phyloP scores from a whole-genome alignment of 2,329 filamentous ascomycete genomes.

The Fusarium annulatum region DNA sequence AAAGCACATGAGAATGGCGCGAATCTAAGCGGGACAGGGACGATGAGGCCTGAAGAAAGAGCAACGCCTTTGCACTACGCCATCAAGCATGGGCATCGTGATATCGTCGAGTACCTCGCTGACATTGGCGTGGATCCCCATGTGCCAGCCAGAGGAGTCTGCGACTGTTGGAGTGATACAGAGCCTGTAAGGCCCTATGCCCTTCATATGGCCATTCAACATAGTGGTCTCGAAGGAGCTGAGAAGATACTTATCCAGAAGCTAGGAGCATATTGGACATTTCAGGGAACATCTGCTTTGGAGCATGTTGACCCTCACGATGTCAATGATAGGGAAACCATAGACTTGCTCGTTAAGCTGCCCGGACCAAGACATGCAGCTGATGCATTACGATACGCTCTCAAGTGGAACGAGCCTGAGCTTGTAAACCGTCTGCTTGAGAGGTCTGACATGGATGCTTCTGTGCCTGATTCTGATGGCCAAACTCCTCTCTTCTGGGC shows the following conservation, averaged over 20 bases:
- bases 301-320: neutral
- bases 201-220: conserved; percentile 14
- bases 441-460: conserved; percentile 8
- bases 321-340: neutral
- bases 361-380: neutral
- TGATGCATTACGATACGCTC: conserved; percentile 1
- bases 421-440: conserved; percentile 11
- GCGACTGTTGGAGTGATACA: neutral
- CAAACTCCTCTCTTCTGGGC: conserved; percentile 6
- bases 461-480: neutral
- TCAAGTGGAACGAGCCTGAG: neutral
- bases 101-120: conserved; percentile 23
- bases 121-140: conserved; percentile 8
- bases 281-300: neutral
- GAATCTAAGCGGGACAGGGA: conserved; percentile 4
- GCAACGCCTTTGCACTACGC: conserved; percentile 17
- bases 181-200: neutral
- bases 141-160: conserved; percentile 4
- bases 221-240: conserved; percentile 1
- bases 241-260: conserved; percentile 10
- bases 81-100: conserved; percentile 17
- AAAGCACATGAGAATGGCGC: conserved; percentile 8
- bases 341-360: conserved; percentile 5
- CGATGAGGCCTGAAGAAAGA: neutral
- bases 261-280: conserved; percentile 15